Evolutionary conservation across 1,284 basidiomycete genomes (phyloP).

Genomic region (Moesziomyces aphidis): DNA sequence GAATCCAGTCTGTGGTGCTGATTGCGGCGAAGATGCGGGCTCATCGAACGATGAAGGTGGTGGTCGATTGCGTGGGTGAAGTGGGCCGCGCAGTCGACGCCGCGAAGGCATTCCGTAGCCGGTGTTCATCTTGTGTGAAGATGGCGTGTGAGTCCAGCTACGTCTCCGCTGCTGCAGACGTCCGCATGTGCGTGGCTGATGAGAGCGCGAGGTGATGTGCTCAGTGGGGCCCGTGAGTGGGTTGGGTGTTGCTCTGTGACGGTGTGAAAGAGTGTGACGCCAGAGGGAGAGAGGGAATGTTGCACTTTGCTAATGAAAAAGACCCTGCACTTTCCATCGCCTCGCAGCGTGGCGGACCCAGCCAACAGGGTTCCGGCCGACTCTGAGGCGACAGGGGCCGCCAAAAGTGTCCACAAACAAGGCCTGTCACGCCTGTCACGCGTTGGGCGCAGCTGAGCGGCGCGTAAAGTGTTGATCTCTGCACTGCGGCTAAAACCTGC

Average conservation of each 20-base stretch:
- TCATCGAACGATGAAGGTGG: conserved; percentile 15
- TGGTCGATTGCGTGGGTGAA: conserved; percentile 33
- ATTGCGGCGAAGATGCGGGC: background rate
- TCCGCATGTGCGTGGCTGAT: no score
- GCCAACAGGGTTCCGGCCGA: background rate
- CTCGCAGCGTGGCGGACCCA: no score
- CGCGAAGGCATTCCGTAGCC: conserved; percentile 42
- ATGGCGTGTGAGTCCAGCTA: background rate
- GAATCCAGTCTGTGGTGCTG: background rate
- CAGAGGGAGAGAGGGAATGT: no score
- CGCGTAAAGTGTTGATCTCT: background rate
- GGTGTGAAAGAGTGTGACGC: background rate
- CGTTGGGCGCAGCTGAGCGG: background rate
- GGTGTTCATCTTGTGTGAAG: conserved; percentile 23
- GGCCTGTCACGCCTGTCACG: background rate
- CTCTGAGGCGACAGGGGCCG: background rate
- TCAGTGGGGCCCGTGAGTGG: background rate
- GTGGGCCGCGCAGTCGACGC: conserved; percentile 29
- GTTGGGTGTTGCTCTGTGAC: background rate
- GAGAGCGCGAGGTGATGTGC: no score
- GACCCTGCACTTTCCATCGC: background rate
- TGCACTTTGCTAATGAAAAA: background rate
- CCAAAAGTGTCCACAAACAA: background rate
- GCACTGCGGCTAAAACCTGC: no score
- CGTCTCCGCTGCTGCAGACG: no score